Percentiles rank a stretch among this genome's conserved stretches.
These are phyloP conservation scores for Hericium alpestre DNA, from an alignment of 768 basidiomycete genomes.

Conservation along the genomic window DNA sequence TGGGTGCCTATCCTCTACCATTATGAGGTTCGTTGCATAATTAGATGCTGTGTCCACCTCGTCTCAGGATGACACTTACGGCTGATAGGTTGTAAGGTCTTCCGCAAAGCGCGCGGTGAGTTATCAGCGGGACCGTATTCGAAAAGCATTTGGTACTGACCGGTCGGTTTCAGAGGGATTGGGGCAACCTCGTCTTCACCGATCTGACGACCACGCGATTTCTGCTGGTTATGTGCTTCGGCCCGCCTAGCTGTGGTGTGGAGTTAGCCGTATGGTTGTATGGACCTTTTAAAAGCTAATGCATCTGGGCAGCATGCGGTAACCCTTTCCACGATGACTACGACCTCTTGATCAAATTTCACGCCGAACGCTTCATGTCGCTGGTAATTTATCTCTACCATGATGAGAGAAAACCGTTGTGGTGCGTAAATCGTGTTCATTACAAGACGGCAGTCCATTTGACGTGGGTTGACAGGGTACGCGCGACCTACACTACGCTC, in stretches of 20 bases:
- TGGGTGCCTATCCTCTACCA: constrained; percentile 23
- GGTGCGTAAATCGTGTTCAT: constrained; percentile 1
- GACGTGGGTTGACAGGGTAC: constrained; percentile 9
- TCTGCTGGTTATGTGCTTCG: constrained; percentile 23
- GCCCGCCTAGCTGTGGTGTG: constrained; percentile 16
- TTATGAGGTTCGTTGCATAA: constrained; percentile 20
- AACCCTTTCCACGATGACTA: constrained; percentile 23
- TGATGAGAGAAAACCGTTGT: constrained; percentile 11
- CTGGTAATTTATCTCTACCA: constrained; percentile 20
- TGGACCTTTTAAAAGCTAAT: too few relatives aligned
- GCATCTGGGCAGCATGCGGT: constrained; percentile 9
- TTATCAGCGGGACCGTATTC: not conserved
- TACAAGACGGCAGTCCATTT: too few relatives aligned
- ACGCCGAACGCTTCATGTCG: constrained; percentile 24
- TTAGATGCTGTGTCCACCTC: not conserved
- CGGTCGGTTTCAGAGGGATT: constrained; percentile 17
- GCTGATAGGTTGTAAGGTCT: constrained; percentile 16
- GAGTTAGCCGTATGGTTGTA: not conserved
- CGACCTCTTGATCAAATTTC: constrained; percentile 21
- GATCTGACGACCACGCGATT: constrained; percentile 18
- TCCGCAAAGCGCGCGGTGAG: constrained; percentile 20
- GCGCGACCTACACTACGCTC: constrained; percentile 20
- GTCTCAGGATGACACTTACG: not conserved
- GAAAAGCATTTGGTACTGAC: not conserved
- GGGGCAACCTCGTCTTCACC: constrained; percentile 24